Base-by-base conservation (phyloP, 2,329 filamentous ascomycete species). In the Ceratocystis colombiana region DNA sequence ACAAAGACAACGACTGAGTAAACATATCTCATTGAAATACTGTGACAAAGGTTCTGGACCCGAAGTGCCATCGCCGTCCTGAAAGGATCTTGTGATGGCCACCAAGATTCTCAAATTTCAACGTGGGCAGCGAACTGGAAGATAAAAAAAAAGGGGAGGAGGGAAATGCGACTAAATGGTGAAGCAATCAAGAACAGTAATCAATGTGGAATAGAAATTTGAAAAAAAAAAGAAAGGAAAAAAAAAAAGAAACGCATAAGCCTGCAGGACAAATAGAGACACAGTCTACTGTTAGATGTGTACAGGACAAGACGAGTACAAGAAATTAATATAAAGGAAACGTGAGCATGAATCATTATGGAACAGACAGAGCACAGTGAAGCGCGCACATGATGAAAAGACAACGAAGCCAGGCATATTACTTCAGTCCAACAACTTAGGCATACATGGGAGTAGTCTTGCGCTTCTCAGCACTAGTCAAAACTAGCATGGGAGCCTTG, bases 401-500 rank as follows among this genome's bases (percentile, higher is more conserved):
- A 61, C 20, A 64, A 33, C 25, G n/a, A 65, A 41, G 45, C 61
- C 57, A n/a, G 25, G 12, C 46, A 62, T 25, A 50, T 15, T 33
- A 37, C 44, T 28, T 62, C 55, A 46, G 20, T 22, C 44, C 15
- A 62, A 62, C 22, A 62, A 62, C 41, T 53, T 55, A 53, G 46
- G 25, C 53, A 50, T 62, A 61, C 28, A 61, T 65, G 10, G 71
- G 70, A 41, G 71, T 69, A 12, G 72, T 69, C 82, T 90, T 95
- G 76, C 91, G 88, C 84, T 96, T 96, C 80, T 96, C 91, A 69
- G 86, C 88, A 75, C 87, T 92, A 70, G 89, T 92, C 70, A 96
- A 82, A 70, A 96, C 88, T 73, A 96, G 84, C 81, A 91, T 88
- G 65, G 90, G 88, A 71, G 88, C 88, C 80, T 88, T 92, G 77